phyloP scores from a whole-genome alignment of 1,284 basidiomycete genomes.

The Heliocybe sulcata region DNA sequence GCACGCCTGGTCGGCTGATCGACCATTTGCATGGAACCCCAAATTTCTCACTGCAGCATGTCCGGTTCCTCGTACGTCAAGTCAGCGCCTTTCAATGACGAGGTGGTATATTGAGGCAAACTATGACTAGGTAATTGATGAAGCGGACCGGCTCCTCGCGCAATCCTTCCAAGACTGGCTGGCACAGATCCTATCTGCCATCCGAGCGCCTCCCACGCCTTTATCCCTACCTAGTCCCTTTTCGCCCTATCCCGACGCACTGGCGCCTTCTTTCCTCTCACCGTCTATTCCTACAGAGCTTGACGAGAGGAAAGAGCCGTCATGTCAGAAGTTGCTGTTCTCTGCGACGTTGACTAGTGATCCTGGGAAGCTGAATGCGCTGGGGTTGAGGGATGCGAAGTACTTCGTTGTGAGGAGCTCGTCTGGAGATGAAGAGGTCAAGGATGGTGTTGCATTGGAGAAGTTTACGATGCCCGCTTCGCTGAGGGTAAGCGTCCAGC shows the following conservation, averaged over 20 bases:
- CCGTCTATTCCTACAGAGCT: slow-evolving; percentile 37
- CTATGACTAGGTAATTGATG: slow-evolving; percentile 79
- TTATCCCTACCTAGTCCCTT: slow-evolving; percentile 6
- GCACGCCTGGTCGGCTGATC: slow-evolving; percentile 91
- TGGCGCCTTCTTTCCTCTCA: slow-evolving; percentile 52
- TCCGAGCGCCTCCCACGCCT: slow-evolving; percentile 37
- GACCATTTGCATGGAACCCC: slow-evolving; percentile 87
- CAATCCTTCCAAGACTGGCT: slow-evolving; percentile 98
- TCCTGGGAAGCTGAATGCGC: slow-evolving; percentile 83
- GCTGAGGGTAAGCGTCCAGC: slow-evolving; percentile 63
- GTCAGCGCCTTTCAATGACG: too few species aligned
- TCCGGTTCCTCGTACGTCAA: slow-evolving; percentile 93
- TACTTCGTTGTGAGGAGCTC: slow-evolving; percentile 78
- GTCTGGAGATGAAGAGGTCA: slow-evolving; percentile 26
- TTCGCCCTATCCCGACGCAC: slow-evolving; percentile 36
- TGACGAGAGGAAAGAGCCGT: slow-evolving; percentile 46
- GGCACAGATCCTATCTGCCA: slow-evolving; percentile 69
- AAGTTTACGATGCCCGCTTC: slow-evolving; percentile 80
- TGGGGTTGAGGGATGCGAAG: slow-evolving; percentile 76
- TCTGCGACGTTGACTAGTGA: slow-evolving; percentile 95
- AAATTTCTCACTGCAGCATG: slow-evolving; percentile 89
- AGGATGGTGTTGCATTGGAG: slow-evolving; percentile 57
- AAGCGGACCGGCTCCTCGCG: slow-evolving; percentile 91
- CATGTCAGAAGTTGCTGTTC: slow-evolving; percentile 95
- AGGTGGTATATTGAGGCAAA: slow-evolving; percentile 1